Percentiles rank a stretch among this genome's conserved stretches.
Conservation (phyloP, 2,329 filamentous ascomycete genomes). For the Metarhizium robertsii region DNA sequence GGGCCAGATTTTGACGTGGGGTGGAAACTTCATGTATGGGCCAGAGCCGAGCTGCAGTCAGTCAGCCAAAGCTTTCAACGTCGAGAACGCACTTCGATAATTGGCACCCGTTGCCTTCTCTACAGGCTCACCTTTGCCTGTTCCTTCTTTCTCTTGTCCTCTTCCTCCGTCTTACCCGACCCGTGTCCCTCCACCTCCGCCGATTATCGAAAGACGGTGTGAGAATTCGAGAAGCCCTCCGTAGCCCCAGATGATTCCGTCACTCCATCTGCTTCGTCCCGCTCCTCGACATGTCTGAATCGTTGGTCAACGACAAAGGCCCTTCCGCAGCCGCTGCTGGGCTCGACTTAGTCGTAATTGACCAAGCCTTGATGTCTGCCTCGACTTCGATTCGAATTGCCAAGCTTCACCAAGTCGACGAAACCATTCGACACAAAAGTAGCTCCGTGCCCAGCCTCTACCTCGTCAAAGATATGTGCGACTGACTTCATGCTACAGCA, state of each 20-base stretch:
- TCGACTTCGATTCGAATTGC: conserved; percentile 48
- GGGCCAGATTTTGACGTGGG: neutral
- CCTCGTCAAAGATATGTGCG: neutral
- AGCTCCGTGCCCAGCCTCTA: neutral
- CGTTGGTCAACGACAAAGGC: conserved; percentile 29
- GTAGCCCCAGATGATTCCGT: conserved; percentile 25
- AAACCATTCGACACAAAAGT: conserved; percentile 32
- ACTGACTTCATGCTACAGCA: conserved; percentile 16
- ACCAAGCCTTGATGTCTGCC: conserved; percentile 48
- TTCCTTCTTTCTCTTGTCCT: neutral
- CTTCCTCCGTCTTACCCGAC: neutral
- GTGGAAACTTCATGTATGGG: neutral
- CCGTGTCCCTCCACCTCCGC: neutral
- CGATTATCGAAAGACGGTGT: neutral
- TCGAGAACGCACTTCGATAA: neutral
- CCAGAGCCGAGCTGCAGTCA: neutral
- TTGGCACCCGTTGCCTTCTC: neutral
- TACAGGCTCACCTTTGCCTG: neutral
- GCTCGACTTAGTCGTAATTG: conserved; percentile 41
- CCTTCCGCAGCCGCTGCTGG: conserved; percentile 23
- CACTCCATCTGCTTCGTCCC: conserved; percentile 12
- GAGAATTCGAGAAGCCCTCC: neutral
- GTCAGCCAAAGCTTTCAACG: neutral
- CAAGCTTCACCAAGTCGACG: conserved; percentile 46
- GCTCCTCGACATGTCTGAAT: conserved; percentile 25